A percentile compares a stretch with the other conserved stretches of the same genome.
These are phyloP conservation scores for Takashimella koratensis DNA, from an alignment of 1,284 basidiomycete genomes.

Conservation along the genomic window DNA sequence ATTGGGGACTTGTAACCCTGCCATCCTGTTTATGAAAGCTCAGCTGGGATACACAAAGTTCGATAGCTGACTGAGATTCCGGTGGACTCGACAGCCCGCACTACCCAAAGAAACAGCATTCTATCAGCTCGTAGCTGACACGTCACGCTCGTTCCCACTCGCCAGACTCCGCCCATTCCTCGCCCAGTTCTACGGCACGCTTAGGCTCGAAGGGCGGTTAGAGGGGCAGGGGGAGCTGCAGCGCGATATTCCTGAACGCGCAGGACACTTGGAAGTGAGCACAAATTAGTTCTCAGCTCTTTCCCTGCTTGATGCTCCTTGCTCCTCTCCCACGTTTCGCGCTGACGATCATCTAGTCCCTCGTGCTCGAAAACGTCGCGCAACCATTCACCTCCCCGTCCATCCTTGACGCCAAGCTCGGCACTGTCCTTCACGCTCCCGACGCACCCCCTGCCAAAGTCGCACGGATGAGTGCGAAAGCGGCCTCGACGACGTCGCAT, in stretches of 20 bases:
- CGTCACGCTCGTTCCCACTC: conserved; percentile 21
- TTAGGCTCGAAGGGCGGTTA: conserved; percentile 63
- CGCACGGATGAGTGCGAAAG: conserved; percentile 69
- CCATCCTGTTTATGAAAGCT: too few species aligned
- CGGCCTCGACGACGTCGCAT: conserved; percentile 66
- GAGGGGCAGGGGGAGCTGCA: conserved; percentile 26
- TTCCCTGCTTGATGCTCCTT: too few species aligned
- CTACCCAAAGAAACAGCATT: conserved; percentile 71
- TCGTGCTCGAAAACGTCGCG: conserved; percentile 83
- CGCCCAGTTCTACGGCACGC: conserved; percentile 71
- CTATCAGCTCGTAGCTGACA: conserved; percentile 62
- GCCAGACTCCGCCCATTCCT: conserved; percentile 54
- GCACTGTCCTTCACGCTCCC: conserved; percentile 66
- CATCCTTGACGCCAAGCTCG: conserved; percentile 88
- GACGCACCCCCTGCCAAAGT: conserved; percentile 70
- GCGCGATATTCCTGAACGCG: neutral
- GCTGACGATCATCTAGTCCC: conserved; percentile 54
- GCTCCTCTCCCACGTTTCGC: neutral
- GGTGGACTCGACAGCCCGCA: conserved; percentile 53
- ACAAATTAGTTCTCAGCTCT: too few species aligned
- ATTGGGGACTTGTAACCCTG: too few species aligned
- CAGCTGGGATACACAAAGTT: too few species aligned
- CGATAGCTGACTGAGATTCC: too few species aligned
- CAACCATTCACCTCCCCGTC: conserved; percentile 72
- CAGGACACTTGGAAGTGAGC: too few species aligned